Evolutionary conservation across 2,329 filamentous ascomycete genomes (phyloP).

Genomic region (Blastomyces gilchristii): DNA sequence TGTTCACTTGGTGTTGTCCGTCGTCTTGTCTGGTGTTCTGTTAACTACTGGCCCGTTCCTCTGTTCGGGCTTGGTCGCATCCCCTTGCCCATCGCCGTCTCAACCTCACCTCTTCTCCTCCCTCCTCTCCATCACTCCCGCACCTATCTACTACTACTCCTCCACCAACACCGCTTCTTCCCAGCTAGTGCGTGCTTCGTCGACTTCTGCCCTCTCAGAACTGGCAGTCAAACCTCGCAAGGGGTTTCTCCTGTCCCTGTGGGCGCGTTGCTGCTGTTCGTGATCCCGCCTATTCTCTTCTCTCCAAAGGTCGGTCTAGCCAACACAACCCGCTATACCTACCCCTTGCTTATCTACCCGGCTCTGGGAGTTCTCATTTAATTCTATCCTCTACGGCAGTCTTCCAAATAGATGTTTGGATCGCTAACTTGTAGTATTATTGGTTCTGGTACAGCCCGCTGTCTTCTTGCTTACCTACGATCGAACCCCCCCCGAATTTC

Average conservation of each 20-base stretch:
- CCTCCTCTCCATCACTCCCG: neutral
- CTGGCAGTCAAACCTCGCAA: conserved; percentile 13
- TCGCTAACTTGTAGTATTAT: neutral
- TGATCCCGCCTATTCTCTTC: conserved; percentile 4
- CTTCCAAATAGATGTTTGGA: conserved; percentile 2
- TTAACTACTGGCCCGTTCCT: neutral
- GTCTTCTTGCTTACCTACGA: neutral
- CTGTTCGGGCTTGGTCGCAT: neutral
- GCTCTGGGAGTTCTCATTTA: neutral
- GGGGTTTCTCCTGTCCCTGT: conserved; percentile 12
- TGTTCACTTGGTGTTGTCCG: neutral
- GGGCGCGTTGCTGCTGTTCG: conserved; percentile 12
- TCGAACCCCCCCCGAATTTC: neutral
- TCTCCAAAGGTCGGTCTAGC: conserved; percentile 6
- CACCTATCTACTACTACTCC: neutral
- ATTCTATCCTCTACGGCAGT: neutral
- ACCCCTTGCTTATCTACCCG: neutral
- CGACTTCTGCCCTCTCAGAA: conserved; percentile 5
- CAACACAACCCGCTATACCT: neutral
- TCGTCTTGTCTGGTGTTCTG: neutral
- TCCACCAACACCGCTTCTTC: neutral
- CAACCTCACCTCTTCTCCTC: neutral
- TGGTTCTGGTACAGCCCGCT: neutral
- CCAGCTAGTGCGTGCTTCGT: neutral
- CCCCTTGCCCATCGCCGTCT: neutral